These are phyloP conservation scores for Quercus aquifolioides DNA, from an alignment of 306 rosid genomes.

Conservation along the genomic window DNA sequence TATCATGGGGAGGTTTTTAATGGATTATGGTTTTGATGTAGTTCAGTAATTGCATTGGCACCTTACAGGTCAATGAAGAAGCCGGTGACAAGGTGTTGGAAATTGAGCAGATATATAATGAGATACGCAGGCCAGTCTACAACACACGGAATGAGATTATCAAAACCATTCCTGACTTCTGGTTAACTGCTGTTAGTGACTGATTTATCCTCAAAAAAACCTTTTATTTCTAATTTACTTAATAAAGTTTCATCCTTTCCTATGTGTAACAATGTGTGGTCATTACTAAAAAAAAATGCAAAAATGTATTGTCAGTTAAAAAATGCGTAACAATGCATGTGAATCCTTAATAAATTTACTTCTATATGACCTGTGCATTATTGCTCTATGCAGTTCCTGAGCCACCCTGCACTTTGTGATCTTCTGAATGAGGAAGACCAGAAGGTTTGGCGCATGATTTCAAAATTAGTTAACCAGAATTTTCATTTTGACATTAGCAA, in stretches of 20 bases:
- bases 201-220: not conserved
- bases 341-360: not conserved
- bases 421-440: conserved; percentile 59
- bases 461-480: not conserved
- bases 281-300: not conserved
- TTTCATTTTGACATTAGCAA: not conserved
- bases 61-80: conserved; percentile 70
- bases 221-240: not conserved
- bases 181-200: conserved; percentile 83
- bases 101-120: conserved; percentile 71
- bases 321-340: not conserved
- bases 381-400: conserved; percentile 63
- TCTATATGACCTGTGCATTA: conserved; percentile 10
- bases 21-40: conserved; percentile 8
- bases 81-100: conserved; percentile 68
- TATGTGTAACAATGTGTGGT: not conserved
- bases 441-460: conserved; percentile 39
- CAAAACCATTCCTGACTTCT: conserved; percentile 80
- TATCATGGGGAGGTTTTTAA: not conserved
- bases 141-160: conserved; percentile 58
- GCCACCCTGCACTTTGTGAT: conserved; percentile 82
- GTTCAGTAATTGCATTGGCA: conserved; percentile 16
- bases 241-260: not conserved
- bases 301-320: not conserved
- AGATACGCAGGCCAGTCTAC: conserved; percentile 65